These are phyloP conservation scores for Basidiobolus meristosporus DNA, from an alignment of 371 early-diverging fungal species.

Conservation along the genomic window DNA sequence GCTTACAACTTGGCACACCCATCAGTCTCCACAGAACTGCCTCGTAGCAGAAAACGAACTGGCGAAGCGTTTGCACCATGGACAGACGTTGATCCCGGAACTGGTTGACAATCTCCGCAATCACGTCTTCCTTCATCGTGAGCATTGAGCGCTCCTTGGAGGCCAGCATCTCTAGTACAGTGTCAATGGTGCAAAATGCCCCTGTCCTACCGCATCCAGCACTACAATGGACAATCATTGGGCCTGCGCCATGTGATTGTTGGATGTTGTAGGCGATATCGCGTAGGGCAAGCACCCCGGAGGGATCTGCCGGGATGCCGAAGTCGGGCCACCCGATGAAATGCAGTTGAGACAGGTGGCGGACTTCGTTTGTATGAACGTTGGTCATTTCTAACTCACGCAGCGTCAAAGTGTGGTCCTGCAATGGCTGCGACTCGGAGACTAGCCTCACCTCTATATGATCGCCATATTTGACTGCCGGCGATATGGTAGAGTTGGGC, in stretches of 20 bases:
- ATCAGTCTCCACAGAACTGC: slow-evolving; percentile 42
- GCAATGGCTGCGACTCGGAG: too few species aligned
- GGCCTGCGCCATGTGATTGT: slow-evolving; percentile 21
- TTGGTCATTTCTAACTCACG: too few species aligned
- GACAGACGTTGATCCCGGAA: slow-evolving; percentile 65
- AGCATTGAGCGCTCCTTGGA: not conserved
- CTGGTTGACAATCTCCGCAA: slow-evolving; percentile 1
- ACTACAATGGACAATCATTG: slow-evolving; percentile 84
- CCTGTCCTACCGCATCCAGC: slow-evolving; percentile 98
- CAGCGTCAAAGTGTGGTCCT: too few species aligned
- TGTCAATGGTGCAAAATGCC: slow-evolving; percentile 73
- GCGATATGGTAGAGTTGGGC: too few species aligned
- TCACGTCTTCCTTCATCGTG: slow-evolving; percentile 3
- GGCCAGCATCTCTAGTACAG: slow-evolving; percentile 23
- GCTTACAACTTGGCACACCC: slow-evolving; percentile 3
- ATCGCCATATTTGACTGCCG: too few species aligned
- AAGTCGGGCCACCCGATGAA: slow-evolving; percentile 86
- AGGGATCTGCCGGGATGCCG: slow-evolving; percentile 44
- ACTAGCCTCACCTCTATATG: too few species aligned
- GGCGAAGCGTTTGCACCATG: slow-evolving; percentile 77
- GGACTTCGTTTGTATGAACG: too few species aligned
- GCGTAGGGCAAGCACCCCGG: slow-evolving; percentile 33
- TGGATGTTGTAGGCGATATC: slow-evolving; percentile 30
- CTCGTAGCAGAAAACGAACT: slow-evolving; percentile 83
- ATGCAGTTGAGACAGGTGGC: slow-evolving; percentile 53